These are phyloP conservation scores for Allium sativum DNA, from an alignment of 106 monocot species.

Conservation along the genomic window DNA sequence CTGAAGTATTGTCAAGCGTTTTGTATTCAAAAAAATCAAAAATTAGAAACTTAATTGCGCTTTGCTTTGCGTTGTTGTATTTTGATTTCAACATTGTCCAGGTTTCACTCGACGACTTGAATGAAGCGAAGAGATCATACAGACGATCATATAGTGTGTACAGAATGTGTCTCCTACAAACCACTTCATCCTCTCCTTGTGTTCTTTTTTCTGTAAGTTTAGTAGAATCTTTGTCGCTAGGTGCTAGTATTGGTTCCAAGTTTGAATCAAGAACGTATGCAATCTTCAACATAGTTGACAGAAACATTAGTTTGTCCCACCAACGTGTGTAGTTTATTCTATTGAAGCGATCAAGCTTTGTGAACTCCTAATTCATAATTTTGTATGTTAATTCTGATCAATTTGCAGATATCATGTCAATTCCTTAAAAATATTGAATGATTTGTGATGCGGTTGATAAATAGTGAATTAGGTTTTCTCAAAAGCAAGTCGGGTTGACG, in stretches of 20 bases:
- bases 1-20: too few species aligned
- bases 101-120: conserved; percentile 4
- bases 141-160: not conserved
- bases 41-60: conserved; percentile 5
- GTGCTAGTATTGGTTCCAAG: not conserved
- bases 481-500: too few species aligned
- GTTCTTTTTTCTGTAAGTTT: not conserved
- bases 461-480: too few species aligned
- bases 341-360: conserved; percentile 6
- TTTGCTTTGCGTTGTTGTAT: conserved; percentile 3
- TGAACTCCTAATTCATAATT: conserved; percentile 13
- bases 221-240: not conserved
- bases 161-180: conserved; percentile 8
- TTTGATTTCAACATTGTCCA: conserved; percentile 2
- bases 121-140: conserved; percentile 3
- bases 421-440: not conserved
- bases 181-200: conserved; percentile 3
- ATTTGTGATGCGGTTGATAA: too few species aligned
- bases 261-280: conserved; percentile 6
- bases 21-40: too few species aligned
- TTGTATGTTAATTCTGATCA: not conserved
- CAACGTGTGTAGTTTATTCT: conserved; percentile 9
- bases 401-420: not conserved
- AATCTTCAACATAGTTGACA: not conserved
- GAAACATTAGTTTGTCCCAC: conserved; percentile 15